Evolutionary conservation across 2,329 filamentous ascomycete genomes (phyloP), one percentile per base, ranked within the genome.

Genomic region (Trichophyton benhamiae): DNA sequence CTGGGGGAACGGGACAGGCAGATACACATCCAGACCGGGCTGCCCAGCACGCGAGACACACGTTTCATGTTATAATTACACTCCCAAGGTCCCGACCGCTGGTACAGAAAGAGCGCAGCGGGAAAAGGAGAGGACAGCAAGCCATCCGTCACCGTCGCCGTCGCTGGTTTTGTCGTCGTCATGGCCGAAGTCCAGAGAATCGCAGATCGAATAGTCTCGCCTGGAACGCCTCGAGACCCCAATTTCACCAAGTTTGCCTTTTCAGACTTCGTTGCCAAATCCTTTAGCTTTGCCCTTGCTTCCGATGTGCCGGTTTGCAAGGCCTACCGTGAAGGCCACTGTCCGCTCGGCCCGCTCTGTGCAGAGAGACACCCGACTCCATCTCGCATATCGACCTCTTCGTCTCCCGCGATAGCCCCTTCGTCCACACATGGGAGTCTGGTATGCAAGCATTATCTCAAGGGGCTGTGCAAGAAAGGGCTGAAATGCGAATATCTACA

Each of bases 361-460:
- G 84, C 90, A 1, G 91, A 97, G 75, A 88, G 90, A 58, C 92
- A 97, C 78, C 78, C 76, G 1, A 79, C 77, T 0, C 77, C 77
- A 13, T 75, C 74, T 3, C 72, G 75, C 52, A 72, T 76, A 38
- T 75, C 75, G 7, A 76, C 74, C 0, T 75, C 74, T 11, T 74
- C 74, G 0, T 76, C 72, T n/a, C 74, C 73, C n/a, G 72, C 73
- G 46, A 67, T 75, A 60, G 72, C 73, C 11, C 71, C 75, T 3
- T 73, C 75, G 17, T 73, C 74, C 17, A 75, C 72, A 3, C 73
- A 76, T 61, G 73, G 74, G 33, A 83, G 78, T 58, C 84, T 97
- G 15, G 92, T 99, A 64, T 99, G 94, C 84, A 99, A 99, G 79
- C 94, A 97, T 80, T 97, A 94, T 86, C 85, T 97, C 70, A 89